Evolutionary conservation across 306 rosid species (phyloP).

Genomic region (Leucaena leucocephala): DNA sequence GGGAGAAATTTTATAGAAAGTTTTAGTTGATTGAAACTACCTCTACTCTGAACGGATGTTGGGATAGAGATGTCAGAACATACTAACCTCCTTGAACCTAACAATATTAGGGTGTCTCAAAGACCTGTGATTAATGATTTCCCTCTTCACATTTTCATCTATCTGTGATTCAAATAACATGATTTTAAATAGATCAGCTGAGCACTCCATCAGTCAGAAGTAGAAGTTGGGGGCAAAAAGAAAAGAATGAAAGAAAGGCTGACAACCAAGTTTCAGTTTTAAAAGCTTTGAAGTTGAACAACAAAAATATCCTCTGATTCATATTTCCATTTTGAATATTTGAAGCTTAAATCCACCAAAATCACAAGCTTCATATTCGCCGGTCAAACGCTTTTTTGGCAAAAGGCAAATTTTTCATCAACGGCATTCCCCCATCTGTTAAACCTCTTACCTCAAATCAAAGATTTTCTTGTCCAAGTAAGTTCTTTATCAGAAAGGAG

Average conservation of each 20-base stretch:
- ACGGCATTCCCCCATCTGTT: not conserved
- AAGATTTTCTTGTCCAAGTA: not conserved
- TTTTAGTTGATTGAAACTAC: not conserved
- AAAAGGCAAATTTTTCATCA: conserved; percentile 5
- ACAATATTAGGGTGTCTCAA: conserved; percentile 91
- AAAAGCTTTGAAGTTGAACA: conserved; percentile 1
- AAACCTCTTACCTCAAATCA: not conserved
- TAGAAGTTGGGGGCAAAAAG: not conserved
- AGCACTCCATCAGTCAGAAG: conserved; percentile 2
- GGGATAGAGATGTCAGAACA: not conserved
- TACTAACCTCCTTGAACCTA: conserved; percentile 84
- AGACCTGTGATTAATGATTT: conserved; percentile 91
- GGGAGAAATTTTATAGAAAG: not conserved
- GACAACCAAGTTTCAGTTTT: conserved; percentile 4
- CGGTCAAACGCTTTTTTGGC: not conserved
- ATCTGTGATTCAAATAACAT: conserved; percentile 59
- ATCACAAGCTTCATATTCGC: conserved; percentile 1
- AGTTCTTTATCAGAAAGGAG: not conserved
- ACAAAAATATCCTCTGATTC: not conserved
- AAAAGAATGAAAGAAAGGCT: not conserved
- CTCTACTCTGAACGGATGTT: not conserved
- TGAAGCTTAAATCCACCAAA: conserved; percentile 21
- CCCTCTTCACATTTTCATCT: conserved; percentile 90
- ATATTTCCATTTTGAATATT: not conserved
- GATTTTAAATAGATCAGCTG: not conserved